phyloP scores from a whole-genome alignment of 371 early-diverging fungal species.

The Rhizoclosmatium hyalinum region DNA sequence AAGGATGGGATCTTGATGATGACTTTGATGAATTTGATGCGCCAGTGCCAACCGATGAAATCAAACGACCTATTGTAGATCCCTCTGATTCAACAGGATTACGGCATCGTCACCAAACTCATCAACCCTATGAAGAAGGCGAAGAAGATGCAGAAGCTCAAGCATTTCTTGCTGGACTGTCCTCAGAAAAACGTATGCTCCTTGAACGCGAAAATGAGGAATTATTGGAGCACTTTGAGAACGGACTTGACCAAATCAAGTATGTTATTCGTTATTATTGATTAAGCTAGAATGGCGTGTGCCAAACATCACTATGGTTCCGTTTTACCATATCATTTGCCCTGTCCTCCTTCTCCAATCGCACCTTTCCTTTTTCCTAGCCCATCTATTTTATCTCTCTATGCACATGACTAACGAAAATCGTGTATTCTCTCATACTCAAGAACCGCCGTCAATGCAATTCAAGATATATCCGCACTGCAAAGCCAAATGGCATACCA shows the following conservation, averaged over 20 bases:
- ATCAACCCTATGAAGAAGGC: not conserved
- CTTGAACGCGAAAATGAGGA: conserved; percentile 47
- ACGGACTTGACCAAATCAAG: conserved; percentile 47
- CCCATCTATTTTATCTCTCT: too few species aligned
- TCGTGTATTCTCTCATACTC: not conserved
- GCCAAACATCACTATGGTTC: not conserved
- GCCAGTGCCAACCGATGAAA: not conserved
- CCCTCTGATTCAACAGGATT: not conserved
- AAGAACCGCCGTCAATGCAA: conserved; percentile 43
- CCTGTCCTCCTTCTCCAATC: too few species aligned
- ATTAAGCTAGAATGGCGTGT: too few species aligned
- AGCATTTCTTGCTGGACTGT: conserved; percentile 23
- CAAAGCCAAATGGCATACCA: conserved; percentile 45
- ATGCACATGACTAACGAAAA: not conserved
- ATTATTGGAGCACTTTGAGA: conserved; percentile 41
- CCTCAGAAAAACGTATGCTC: conserved; percentile 33
- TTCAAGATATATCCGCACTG: conserved; percentile 45
- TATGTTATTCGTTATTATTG: conserved; percentile 6
- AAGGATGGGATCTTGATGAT: conserved; percentile 14
- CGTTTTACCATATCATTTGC: too few species aligned
- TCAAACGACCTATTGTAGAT: not conserved
- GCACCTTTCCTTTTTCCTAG: too few species aligned
- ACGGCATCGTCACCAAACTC: conserved; percentile 11
- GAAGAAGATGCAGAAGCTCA: conserved; percentile 32
- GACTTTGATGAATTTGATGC: conserved; percentile 7